phyloP scores from a whole-genome alignment of 1,139 yeast genomes.

The Blastobotrys serpentis region DNA sequence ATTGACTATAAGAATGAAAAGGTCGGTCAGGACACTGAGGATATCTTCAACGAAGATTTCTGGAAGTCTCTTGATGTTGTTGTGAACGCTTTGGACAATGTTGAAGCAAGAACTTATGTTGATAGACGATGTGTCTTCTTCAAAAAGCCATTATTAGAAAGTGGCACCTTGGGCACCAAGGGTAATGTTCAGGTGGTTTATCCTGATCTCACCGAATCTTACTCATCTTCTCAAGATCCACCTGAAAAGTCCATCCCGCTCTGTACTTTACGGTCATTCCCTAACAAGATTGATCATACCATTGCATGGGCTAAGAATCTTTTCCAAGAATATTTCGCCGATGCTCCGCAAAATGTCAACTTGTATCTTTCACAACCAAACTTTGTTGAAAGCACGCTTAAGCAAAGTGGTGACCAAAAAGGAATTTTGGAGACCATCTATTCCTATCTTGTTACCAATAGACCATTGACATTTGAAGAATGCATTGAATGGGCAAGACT shows the following conservation, averaged over 20 bases:
- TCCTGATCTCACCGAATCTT: slow-evolving; percentile 90
- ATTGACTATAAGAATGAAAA: slow-evolving; percentile 78
- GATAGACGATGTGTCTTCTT: slow-evolving; percentile 95
- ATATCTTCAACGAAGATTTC: slow-evolving; percentile 80
- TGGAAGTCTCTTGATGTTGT: slow-evolving; percentile 85
- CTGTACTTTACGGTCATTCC: slow-evolving; percentile 96
- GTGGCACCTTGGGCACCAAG: slow-evolving; percentile 97
- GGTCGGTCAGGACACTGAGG: slow-evolving; percentile 91
- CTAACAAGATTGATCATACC: slow-evolving; percentile 96
- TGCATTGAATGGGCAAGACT: slow-evolving; percentile 94
- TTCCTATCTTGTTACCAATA: slow-evolving; percentile 62
- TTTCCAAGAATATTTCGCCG: slow-evolving; percentile 90
- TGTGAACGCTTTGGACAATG: slow-evolving; percentile 94
- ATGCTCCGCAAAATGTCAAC: slow-evolving; percentile 90
- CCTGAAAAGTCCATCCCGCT: slow-evolving; percentile 97
- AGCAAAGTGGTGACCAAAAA: slow-evolving; percentile 89
- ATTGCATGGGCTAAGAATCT: slow-evolving; percentile 98
- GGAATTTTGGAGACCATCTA: slow-evolving; percentile 78
- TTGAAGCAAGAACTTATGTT: slow-evolving; percentile 96
- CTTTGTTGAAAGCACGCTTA: slow-evolving; percentile 85
- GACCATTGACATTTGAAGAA: slow-evolving; percentile 89
- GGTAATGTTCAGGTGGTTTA: slow-evolving; percentile 97
- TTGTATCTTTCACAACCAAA: slow-evolving; percentile 87
- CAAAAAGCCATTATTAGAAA: slow-evolving; percentile 87
- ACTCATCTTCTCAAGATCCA: slow-evolving; percentile 95